phyloP scores from a whole-genome alignment of 257 asterid genomes.

The Solanum chmielewskii region DNA sequence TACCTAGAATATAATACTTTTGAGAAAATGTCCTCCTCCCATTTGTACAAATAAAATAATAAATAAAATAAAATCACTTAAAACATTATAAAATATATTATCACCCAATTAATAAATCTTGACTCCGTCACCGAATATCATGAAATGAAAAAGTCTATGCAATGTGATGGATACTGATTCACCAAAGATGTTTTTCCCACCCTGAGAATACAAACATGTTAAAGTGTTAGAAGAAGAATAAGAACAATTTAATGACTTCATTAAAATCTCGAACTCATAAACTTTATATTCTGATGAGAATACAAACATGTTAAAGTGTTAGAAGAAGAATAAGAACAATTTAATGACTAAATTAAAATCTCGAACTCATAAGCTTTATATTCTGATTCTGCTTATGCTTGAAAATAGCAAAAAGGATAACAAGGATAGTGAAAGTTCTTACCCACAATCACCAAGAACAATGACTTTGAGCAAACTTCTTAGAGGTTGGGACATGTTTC shows the following conservation, averaged over 20 bases:
- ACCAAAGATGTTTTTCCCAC: constrained; percentile 86
- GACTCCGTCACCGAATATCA: background rate
- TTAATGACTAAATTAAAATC: background rate
- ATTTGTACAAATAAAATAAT: background rate
- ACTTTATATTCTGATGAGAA: background rate
- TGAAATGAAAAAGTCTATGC: background rate
- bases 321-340: background rate
- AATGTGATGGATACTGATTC: constrained; percentile 62
- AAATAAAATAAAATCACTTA: background rate
- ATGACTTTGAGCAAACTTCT: constrained; percentile 76
- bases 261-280: background rate
- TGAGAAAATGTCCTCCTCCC: background rate
- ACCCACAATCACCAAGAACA: constrained; percentile 90
- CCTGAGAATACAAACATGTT: constrained; percentile 25
- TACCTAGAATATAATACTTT: background rate
- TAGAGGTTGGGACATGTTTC: constrained; percentile 25
- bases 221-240: background rate
- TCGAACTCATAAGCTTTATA: background rate
- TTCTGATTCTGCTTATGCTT: background rate
- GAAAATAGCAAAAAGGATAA: background rate
- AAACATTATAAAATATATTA: background rate
- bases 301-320: background rate
- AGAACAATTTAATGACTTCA: background rate
- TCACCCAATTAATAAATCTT: background rate
- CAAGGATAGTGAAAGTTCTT: background rate